phyloP scores from a whole-genome alignment of 176 grass and related monocot genomes.

The Miscanthus lutarioriparius region DNA sequence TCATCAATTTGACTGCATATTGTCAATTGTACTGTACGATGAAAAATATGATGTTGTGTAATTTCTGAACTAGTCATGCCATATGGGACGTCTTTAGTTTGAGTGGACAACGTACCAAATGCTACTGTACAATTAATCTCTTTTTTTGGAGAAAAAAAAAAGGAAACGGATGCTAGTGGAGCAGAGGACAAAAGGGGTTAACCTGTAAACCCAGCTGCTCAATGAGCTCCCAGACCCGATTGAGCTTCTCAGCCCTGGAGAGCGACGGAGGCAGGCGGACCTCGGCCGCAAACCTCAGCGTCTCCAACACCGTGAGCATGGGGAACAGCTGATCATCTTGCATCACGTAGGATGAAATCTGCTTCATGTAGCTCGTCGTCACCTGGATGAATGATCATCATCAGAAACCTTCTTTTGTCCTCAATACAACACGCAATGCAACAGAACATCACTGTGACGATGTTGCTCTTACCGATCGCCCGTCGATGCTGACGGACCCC shows the following conservation, averaged over 20 bases:
- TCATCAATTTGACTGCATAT: background rate
- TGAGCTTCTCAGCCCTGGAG: conserved; percentile 54
- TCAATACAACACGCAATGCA: background rate
- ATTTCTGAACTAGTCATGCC: background rate
- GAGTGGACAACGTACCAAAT: background rate
- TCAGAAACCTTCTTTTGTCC: conserved; percentile 2
- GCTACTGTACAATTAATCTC: background rate
- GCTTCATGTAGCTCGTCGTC: conserved; percentile 81
- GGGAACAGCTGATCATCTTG: conserved; percentile 80
- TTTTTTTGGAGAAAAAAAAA: background rate
- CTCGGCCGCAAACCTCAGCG: conserved; percentile 65
- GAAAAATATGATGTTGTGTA: background rate
- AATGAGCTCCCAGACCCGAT: conserved; percentile 70
- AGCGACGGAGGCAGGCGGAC: conserved; percentile 65
- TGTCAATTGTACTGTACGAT: too few species aligned
- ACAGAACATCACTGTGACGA: too few species aligned
- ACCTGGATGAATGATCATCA: conserved; percentile 40
- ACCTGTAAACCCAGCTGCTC: conserved; percentile 76
- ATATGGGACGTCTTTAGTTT: background rate
- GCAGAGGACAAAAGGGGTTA: background rate
- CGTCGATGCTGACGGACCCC: conserved; percentile 58
- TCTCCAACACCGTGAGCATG: conserved; percentile 70
- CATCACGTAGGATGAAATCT: conserved; percentile 79
- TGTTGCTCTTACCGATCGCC: conserved; percentile 50
- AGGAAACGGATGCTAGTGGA: background rate